phyloP scores from a whole-genome alignment of 2,329 filamentous ascomycete species.

The Epichloe hybrida region DNA sequence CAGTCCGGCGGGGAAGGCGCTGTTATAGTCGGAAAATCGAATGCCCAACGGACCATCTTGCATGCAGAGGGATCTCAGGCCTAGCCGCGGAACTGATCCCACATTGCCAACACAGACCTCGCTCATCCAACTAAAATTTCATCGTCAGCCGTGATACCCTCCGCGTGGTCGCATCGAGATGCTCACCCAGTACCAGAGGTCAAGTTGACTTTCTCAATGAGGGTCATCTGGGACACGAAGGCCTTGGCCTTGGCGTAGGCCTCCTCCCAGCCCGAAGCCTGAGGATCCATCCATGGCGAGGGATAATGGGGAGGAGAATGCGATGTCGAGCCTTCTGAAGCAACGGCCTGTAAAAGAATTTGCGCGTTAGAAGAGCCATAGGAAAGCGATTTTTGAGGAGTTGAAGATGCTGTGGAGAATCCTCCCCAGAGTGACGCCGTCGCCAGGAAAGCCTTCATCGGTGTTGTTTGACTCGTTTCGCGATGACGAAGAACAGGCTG shows the following conservation, averaged over 20 bases:
- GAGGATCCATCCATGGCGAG: slow-evolving; percentile 71
- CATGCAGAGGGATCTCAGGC: slow-evolving; percentile 63
- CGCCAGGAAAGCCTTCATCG: not conserved
- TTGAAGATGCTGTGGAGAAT: not conserved
- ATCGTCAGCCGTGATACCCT: not conserved
- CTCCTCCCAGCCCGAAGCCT: slow-evolving; percentile 57
- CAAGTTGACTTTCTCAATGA: slow-evolving; percentile 85
- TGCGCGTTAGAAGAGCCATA: slow-evolving; percentile 11
- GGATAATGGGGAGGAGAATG: slow-evolving; percentile 53
- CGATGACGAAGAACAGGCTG: too few species aligned
- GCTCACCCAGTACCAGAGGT: slow-evolving; percentile 77
- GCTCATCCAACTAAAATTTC: slow-evolving; percentile 24
- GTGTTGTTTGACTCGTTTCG: not conserved
- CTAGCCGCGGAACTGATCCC: slow-evolving; percentile 56
- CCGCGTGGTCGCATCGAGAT: slow-evolving; percentile 5
- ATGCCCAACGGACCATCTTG: slow-evolving; percentile 78
- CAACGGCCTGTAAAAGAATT: slow-evolving; percentile 9
- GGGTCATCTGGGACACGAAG: slow-evolving; percentile 72
- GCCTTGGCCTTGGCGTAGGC: slow-evolving; percentile 63
- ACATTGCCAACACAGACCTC: slow-evolving; percentile 68
- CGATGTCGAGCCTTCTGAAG: slow-evolving; percentile 16
- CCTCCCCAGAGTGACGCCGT: not conserved
- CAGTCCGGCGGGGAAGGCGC: slow-evolving; percentile 66
- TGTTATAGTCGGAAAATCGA: slow-evolving; percentile 64
- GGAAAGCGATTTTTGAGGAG: not conserved